Base-by-base conservation (phyloP, 495 filamentous ascomycete species). In the Monascus purpureus region DNA sequence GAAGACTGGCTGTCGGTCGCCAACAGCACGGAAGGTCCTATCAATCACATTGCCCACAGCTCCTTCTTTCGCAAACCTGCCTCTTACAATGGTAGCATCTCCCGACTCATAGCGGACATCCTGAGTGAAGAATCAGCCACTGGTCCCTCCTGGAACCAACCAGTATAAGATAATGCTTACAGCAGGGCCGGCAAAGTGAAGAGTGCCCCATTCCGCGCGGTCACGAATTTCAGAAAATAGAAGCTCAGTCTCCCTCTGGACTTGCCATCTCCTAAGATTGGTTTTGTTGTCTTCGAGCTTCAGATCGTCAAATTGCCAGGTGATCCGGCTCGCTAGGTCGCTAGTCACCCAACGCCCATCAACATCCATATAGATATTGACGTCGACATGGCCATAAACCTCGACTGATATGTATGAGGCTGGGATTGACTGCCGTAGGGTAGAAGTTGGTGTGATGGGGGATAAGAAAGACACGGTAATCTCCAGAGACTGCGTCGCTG, bases 321-420 rank as follows among this genome's bases (percentile, higher is more conserved):
- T 63, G 26, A 94, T 76, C 29, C 66, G 55, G 43, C 66, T 81
- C 13, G 60, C 72, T 30, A 70, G 53, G 35, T 87, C 70, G 7
- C 82, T 83, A 42, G 76, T 88, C 25, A 81, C 80, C 88, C 85
- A 92, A 49, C 84, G 74, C 1, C 87, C 88, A 46, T 94, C 87
- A 17, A 90, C 40, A 47, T 96, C 88, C 33, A 92, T 62, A 42
- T 93, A 94, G 18, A 96, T 56, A 48, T 80, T 72, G n/a, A 94
- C 61, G 41, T 75, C 69, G 31, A 77, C 70, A 32, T 60, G 63
- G 20, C 83, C 85, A 36, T 73, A 64, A 13, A 82, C 82, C 45
- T 78, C 56, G 20, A 93, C 67, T 6, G 75, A 80, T 25, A 94
- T 35, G 47, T 96, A 96, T 24, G 78, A 77, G 9, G 86, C 88